Evolutionary conservation across 2,329 filamentous ascomycete genomes (phyloP), one percentile per base, ranked within the genome.

Genomic region (Penicillium sp.): DNA sequence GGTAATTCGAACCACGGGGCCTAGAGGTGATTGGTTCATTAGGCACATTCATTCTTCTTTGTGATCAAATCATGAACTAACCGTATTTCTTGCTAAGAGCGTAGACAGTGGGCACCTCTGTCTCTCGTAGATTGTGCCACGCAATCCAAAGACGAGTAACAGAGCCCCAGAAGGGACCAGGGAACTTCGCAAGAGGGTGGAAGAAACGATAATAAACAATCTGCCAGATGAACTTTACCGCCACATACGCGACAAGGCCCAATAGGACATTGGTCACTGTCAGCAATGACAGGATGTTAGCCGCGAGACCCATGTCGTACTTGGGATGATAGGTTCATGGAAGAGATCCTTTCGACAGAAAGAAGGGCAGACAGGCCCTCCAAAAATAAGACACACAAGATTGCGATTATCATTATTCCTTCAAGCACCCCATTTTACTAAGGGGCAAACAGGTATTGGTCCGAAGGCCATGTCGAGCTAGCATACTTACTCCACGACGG

Each of bases 101-200:
- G 49, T 70, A 64, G 27, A 73, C 66, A 1, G 71, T 63, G 36
- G 72, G 58, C 41, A 71, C 68, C 59, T 80, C 77, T 18, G 75
- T 74, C 41, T 69, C 74, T 35, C 70, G 71, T 22, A 77, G 44
- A 50, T 77, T 78, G 62, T 80, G 76, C 55, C 74, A 79, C 40
- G 76, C 72, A 44, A 80, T 74, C 75, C 77, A 81, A 9, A 81
- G 65, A 38, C 74, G 63, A n/a, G 78, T 80, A 13, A 80, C 75
- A 43, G 71, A 73, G 22, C 69, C 78, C 75, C 76, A 80, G 57
- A 80, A 81, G 0, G 77, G 76, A 3, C 79, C 79, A 0, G 78
- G 78, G 53, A 80, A 81, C 28, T 71, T 68, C 14, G 72, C 63
- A 4, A 82, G 65, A 10, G 79, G 77, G 51, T 80, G 77, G 42